phyloP scores from a whole-genome alignment of 2,329 filamentous ascomycete species.

The Pestalotiopsis sp. region DNA sequence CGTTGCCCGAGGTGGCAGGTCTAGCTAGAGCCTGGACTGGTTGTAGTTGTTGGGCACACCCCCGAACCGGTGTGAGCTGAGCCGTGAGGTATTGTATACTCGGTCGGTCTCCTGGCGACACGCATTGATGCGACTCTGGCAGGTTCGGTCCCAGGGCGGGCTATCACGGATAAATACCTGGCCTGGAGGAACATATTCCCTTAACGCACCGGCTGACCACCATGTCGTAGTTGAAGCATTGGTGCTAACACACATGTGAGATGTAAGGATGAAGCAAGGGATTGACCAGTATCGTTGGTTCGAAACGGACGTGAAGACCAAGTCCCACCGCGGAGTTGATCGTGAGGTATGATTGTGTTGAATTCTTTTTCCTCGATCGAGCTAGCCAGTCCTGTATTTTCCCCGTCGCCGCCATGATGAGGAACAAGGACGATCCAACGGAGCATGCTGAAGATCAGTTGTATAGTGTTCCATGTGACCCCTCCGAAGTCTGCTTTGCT shows the following conservation, averaged over 20 bases:
- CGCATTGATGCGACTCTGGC: not conserved
- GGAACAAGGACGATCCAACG: not conserved
- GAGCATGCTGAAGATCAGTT: not conserved
- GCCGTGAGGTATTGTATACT: not conserved
- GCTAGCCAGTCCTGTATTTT: not conserved
- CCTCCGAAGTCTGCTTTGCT: too few species aligned
- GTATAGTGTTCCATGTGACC: not conserved
- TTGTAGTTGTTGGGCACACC: not conserved
- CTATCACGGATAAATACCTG: not conserved
- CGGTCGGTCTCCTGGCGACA: not conserved
- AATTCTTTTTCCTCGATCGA: not conserved
- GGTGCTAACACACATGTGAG: not conserved
- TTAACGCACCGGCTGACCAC: not conserved
- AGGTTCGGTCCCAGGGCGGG: not conserved
- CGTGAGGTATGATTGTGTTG: not conserved
- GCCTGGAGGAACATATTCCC: not conserved
- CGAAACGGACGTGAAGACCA: not conserved
- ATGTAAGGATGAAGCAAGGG: not conserved
- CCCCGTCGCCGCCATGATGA: not conserved
- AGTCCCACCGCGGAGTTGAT: not conserved
- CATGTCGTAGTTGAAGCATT: not conserved
- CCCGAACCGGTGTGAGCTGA: constrained; percentile 1
- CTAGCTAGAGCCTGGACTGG: not conserved
- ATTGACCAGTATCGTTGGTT: not conserved
- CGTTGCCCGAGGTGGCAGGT: not conserved